These are phyloP conservation scores for Cydonia oblonga DNA, from an alignment of 331 rosid genomes.

Conservation along the genomic window DNA sequence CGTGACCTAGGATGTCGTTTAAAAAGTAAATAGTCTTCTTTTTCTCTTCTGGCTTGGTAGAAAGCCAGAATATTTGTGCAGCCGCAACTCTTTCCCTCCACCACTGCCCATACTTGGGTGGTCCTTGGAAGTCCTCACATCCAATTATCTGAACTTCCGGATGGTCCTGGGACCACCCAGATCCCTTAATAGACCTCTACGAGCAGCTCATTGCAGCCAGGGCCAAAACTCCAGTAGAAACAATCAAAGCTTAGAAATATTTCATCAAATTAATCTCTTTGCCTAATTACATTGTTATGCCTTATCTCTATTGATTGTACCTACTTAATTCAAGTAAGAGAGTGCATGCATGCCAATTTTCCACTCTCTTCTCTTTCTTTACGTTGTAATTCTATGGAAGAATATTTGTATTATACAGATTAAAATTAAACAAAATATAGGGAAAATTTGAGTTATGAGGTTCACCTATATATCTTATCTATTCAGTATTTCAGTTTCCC, in stretches of 20 bases:
- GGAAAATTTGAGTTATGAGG: conserved; percentile 24
- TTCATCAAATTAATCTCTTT: not conserved
- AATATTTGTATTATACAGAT: conserved; percentile 27
- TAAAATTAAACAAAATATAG: not conserved
- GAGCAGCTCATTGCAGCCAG: conserved; percentile 60
- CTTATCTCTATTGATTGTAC: not conserved
- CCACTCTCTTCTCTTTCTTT: conserved; percentile 10
- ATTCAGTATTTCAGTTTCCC: not conserved
- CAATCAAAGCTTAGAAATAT: conserved; percentile 36
- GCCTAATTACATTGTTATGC: not conserved
- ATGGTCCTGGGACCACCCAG: too few relatives aligned
- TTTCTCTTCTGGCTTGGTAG: too few relatives aligned
- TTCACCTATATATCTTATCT: conserved; percentile 1
- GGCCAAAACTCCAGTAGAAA: conserved; percentile 44
- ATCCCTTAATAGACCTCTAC: too few relatives aligned
- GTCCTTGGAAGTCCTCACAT: too few relatives aligned
- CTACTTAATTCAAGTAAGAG: not conserved
- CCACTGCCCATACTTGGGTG: too few relatives aligned
- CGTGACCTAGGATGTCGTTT: too few relatives aligned
- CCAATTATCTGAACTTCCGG: too few relatives aligned
- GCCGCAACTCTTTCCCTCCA: too few relatives aligned
- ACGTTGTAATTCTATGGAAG: conserved; percentile 19
- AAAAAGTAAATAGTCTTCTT: too few relatives aligned
- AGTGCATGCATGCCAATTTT: conserved; percentile 5
- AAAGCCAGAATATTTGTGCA: too few relatives aligned